A percentile compares a stretch with the other conserved stretches of the same genome.
Evolutionary conservation across 768 basidiomycete species (phyloP).

Genomic region (Hemileccinum impolitum): DNA sequence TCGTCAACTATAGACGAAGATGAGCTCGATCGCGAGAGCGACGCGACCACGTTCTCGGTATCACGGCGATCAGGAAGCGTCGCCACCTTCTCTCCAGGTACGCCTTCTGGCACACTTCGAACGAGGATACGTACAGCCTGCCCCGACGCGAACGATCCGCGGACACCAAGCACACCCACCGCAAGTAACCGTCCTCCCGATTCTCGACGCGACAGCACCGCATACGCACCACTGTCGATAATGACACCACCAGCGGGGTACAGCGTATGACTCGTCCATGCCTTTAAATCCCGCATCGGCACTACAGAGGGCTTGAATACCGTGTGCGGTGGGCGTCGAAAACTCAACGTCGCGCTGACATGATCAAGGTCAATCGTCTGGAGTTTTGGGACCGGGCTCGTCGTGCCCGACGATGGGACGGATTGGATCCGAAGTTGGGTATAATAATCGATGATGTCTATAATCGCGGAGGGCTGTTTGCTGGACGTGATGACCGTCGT

Average conservation of each 20-base stretch:
- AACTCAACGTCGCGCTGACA: conserved; percentile 19
- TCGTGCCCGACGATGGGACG: conserved; percentile 32
- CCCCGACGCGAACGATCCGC: conserved; percentile 88
- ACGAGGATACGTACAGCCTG: conserved; percentile 89
- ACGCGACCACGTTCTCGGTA: conserved; percentile 26
- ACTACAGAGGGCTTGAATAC: conserved; percentile 70
- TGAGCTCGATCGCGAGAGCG: conserved; percentile 38
- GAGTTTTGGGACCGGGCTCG: conserved; percentile 26
- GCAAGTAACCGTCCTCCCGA: conserved; percentile 91
- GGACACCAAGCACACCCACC: conserved; percentile 83
- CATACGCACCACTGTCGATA: conserved; percentile 86
- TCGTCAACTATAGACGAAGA: conserved; percentile 31
- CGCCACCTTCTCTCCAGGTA: conserved; percentile 25
- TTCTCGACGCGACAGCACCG: conserved; percentile 78
- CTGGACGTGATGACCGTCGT: conserved; percentile 89
- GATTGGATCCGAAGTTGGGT: conserved; percentile 38
- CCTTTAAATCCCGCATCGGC: conserved; percentile 84
- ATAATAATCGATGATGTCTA: conserved; percentile 81
- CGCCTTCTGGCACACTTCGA: conserved; percentile 34
- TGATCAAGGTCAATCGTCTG: conserved; percentile 24
- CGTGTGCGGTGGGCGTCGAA: conserved; percentile 75
- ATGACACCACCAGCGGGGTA: conserved; percentile 84
- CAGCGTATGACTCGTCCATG: conserved; percentile 96
- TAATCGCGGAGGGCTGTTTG: conserved; percentile 69
- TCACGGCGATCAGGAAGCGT: conserved; percentile 19